Base-by-base conservation (phyloP, 306 rosid genomes). In the Myrica gale region DNA sequence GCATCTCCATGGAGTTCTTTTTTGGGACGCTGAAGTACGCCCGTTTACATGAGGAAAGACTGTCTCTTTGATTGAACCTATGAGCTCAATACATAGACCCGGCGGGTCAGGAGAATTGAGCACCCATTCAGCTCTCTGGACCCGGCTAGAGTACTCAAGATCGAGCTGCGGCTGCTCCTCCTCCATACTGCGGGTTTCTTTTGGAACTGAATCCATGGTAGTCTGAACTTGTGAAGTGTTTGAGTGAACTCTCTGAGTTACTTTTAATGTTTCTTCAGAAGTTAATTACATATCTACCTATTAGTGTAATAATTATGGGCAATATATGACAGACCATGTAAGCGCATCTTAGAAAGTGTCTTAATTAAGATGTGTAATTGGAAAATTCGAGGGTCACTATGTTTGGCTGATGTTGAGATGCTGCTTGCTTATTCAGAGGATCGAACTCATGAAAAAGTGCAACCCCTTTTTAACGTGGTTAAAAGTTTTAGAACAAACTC, bases 61-160 rank as follows among this genome's bases (percentile, higher is more conserved):
- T 4, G 76, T 73, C 26, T 65, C 57, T 73, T 85, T 89, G 17
- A 90, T n/a, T 10, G 85, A 69, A 71, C 20, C 15, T 21, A 80
- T 12, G 20, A 92, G 77, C 72, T 85, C 80, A 6, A 68, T 80
- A 83, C 86, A 73, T n/a, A 77, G 62, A 75, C 87, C 52, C 15
- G 91, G 97, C 45, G 97, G 97, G 41, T 69, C 87, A 10, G 92
- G 91, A 82, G 95, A 70, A 26, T 82, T 79, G 16, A 91, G 84
- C 46, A 91, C 42, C 93, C 92, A 88, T 17, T 61, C 84, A 11
- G 85, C 79, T 56, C 85, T 89, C 72, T 85, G 86, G 12, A 50
- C 11, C 53, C 71, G 74, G 42, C 42, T 55, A 48, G 80, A 9
- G 53, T 78, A 76, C 47, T 83, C 80, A 13, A 75, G 43, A 26